These are phyloP conservation scores for Ballota nigra DNA, from an alignment of 257 asterid species.

Conservation along the genomic window DNA sequence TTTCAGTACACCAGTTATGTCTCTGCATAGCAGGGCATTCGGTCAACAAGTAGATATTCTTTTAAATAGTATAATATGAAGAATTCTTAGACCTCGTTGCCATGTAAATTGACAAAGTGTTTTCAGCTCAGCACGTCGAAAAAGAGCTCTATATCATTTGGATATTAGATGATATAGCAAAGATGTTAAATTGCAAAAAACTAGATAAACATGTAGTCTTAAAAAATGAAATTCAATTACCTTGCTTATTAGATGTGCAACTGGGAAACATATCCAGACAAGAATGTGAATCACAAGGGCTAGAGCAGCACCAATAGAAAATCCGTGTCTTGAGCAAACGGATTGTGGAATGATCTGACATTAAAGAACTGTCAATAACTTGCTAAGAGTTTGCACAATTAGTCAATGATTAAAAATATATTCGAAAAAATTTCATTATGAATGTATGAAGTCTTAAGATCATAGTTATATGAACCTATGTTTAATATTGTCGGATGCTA, in stretches of 20 bases:
- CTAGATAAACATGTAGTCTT: not conserved
- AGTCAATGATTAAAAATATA: not conserved
- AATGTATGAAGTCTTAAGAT: too few species aligned
- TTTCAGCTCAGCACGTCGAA: constrained; percentile 91
- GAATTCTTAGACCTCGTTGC: constrained; percentile 93
- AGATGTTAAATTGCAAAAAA: not conserved
- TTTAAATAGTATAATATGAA: too few species aligned
- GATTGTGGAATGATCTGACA: constrained; percentile 87
- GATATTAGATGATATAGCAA: constrained; percentile 2
- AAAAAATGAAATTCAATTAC: constrained; percentile 30
- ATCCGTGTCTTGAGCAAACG: constrained; percentile 80
- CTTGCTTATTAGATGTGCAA: constrained; percentile 94
- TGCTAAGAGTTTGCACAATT: not conserved
- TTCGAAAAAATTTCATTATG: not conserved
- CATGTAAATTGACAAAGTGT: constrained; percentile 77
- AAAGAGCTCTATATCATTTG: constrained; percentile 68
- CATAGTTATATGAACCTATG: too few species aligned
- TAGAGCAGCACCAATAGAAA: constrained; percentile 73
- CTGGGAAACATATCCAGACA: constrained; percentile 83
- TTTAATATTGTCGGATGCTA: not conserved
- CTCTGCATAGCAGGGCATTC: too few species aligned
- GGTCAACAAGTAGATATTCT: too few species aligned
- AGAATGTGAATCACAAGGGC: constrained; percentile 76
- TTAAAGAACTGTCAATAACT: constrained; percentile 13
- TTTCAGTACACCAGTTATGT: too few species aligned